Percentiles rank a stretch among this genome's conserved stretches.
Conservation (phyloP, 352 stramenopile genomes). For the Hyaloperonospora arabidopsidis region DNA sequence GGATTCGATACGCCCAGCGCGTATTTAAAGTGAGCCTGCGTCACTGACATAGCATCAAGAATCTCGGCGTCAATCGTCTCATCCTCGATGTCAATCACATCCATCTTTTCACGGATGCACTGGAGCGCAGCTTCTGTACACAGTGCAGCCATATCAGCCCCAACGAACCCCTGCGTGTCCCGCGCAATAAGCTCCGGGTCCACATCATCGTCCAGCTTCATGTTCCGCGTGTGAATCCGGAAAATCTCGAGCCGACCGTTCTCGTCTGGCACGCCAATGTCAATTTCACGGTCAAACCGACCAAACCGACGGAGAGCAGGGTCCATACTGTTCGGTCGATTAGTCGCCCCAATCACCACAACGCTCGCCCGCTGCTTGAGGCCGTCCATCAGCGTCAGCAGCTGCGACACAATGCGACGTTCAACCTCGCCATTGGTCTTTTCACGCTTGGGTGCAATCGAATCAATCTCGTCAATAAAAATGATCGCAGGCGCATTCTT, state of each 20-base stretch:
- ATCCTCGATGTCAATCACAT: constrained; percentile 99
- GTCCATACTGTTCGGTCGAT: constrained; percentile 98
- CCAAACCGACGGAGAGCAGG: constrained; percentile 96
- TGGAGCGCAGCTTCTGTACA: constrained; percentile 98
- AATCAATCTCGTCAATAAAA: constrained; percentile 99
- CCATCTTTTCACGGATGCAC: constrained; percentile 99
- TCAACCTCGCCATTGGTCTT: constrained; percentile 99
- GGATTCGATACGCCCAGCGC: constrained; percentile 96
- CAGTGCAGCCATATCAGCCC: constrained; percentile 97
- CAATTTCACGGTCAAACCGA: constrained; percentile 98
- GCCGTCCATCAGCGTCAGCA: constrained; percentile 99
- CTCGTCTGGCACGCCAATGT: constrained; percentile 99
- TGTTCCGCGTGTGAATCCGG: constrained; percentile 99
- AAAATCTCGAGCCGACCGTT: constrained; percentile 98
- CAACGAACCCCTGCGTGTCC: constrained; percentile 99
- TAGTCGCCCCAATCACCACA: constrained; percentile 99
- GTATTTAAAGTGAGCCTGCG: constrained; percentile 98
- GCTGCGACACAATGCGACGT: constrained; percentile 96
- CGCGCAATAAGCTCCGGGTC: constrained; percentile 96
- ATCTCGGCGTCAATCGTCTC: constrained; percentile 99
- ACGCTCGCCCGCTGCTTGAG: constrained; percentile 89
- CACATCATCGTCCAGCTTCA: constrained; percentile 99
- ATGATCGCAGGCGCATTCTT: constrained; percentile 99
- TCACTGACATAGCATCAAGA: constrained; percentile 97
- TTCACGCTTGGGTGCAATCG: constrained; percentile 95